These are phyloP conservation scores for Moniliella sp. DNA, from an alignment of 1,284 basidiomycete genomes.

Conservation along the genomic window DNA sequence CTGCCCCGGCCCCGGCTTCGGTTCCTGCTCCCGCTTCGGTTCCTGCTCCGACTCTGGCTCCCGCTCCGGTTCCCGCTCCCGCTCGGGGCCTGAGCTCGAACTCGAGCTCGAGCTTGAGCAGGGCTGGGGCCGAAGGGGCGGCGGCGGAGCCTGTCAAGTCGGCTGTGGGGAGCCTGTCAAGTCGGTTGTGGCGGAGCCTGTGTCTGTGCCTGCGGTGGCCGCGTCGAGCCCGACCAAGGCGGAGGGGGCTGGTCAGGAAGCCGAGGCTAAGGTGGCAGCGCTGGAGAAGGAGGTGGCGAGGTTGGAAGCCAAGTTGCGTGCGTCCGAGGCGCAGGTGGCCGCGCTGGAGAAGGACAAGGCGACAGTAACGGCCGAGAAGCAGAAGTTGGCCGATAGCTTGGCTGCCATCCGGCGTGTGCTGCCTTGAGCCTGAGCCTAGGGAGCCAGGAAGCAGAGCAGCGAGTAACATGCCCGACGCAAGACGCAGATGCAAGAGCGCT, in stretches of 20 bases:
- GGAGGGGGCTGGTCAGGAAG: background rate
- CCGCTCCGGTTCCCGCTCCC: background rate
- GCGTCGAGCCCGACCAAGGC: slow-evolving; percentile 1
- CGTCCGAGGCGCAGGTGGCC: slow-evolving; percentile 8
- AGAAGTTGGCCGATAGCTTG: no score
- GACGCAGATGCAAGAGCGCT: no score
- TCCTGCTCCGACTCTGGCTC: background rate
- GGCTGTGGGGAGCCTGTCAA: background rate
- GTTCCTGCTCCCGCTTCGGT: background rate
- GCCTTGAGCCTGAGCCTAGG: no score
- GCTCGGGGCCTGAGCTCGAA: background rate
- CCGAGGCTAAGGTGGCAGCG: slow-evolving; percentile 1
- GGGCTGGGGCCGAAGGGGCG: background rate
- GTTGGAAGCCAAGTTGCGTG: background rate
- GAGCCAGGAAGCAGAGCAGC: no score
- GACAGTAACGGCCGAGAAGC: no score
- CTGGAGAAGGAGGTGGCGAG: background rate
- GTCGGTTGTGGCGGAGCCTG: background rate
- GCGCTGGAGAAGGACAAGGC: no score
- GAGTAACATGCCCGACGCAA: no score
- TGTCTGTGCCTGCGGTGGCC: slow-evolving; percentile 1
- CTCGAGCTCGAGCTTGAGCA: background rate
- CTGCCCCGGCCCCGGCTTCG: slow-evolving; percentile 1
- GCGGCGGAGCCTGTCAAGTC: background rate
- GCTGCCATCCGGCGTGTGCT: no score